phyloP scores from a whole-genome alignment of 352 stramenopile genomes.

The Peronosclerospora sorghi region DNA sequence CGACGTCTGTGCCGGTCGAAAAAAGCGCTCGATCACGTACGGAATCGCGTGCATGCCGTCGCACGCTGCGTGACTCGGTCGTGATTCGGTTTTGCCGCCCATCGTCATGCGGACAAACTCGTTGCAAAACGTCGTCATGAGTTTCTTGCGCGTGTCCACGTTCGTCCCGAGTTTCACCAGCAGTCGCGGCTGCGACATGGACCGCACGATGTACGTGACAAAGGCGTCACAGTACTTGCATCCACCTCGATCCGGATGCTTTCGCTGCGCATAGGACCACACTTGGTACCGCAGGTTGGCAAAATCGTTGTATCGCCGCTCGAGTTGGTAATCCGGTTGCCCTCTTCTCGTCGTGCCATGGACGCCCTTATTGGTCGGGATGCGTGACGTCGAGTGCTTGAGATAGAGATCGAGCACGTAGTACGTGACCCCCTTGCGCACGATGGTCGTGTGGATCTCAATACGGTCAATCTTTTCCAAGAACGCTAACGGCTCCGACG shows the following conservation, averaged over 20 bases:
- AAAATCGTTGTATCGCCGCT: conserved; percentile 45
- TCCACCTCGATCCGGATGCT: conserved; percentile 17
- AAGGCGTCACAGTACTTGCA: conserved; percentile 40
- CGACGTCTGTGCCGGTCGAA: conserved; percentile 17
- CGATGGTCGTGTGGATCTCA: conserved; percentile 28
- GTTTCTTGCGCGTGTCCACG: conserved; percentile 27
- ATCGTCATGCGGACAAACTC: conserved; percentile 35
- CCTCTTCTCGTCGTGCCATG: conserved; percentile 5
- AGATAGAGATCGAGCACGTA: conserved; percentile 52
- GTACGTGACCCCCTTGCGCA: conserved; percentile 32
- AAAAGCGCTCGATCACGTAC: conserved; percentile 34
- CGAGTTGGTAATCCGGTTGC: conserved; percentile 33
- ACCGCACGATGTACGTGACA: conserved; percentile 46
- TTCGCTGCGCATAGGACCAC: conserved; percentile 32
- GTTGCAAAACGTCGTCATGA: conserved; percentile 38
- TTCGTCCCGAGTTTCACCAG: conserved; percentile 30
- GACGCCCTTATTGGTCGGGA: conserved; percentile 38
- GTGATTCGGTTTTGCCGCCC: conserved; percentile 19
- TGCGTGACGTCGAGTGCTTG: conserved; percentile 40
- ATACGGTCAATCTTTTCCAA: conserved; percentile 33
- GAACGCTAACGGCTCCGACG: conserved; percentile 18
- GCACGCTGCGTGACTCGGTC: conserved; percentile 19
- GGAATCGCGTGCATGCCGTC: conserved; percentile 31
- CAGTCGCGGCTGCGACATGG: conserved; percentile 36
- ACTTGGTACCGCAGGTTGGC: conserved; percentile 39